phyloP scores from a whole-genome alignment of 2,329 filamentous ascomycete genomes.

The Penicillium hesseltinei region DNA sequence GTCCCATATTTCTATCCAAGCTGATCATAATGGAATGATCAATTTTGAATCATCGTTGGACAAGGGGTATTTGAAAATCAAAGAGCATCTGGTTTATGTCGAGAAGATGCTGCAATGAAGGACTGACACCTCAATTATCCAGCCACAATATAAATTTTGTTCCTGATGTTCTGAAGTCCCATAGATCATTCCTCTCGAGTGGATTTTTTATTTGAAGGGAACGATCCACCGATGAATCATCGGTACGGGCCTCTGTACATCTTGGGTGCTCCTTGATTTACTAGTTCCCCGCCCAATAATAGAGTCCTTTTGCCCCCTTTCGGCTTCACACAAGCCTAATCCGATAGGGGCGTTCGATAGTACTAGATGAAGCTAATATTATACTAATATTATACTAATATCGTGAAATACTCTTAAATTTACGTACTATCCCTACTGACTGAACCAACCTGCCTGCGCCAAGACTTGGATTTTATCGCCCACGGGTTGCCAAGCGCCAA shows the following conservation, averaged over 20 bases:
- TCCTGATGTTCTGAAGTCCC: neutral
- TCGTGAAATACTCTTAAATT: too few relatives aligned
- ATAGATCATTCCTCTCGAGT: neutral
- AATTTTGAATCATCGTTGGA: slow-evolving; percentile 20
- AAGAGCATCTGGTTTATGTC: slow-evolving; percentile 2
- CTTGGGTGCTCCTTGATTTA: too few relatives aligned
- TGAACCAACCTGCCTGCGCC: neutral
- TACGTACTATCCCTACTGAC: neutral
- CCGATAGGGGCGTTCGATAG: neutral
- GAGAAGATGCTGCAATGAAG: neutral
- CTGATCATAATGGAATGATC: slow-evolving; percentile 27
- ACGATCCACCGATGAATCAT: neutral
- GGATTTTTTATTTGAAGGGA: neutral
- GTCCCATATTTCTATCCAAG: slow-evolving; percentile 26
- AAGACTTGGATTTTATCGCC: neutral
- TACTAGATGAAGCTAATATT: neutral
- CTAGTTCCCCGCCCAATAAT: neutral
- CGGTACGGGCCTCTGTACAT: too few relatives aligned
- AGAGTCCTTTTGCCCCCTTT: neutral
- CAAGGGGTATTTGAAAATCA: slow-evolving; percentile 12
- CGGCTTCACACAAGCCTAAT: neutral
- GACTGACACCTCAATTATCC: neutral
- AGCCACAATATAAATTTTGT: neutral
- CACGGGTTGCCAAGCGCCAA: neutral
- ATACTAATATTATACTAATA: too few relatives aligned